A percentile compares a stretch with the other conserved stretches of the same genome.
Conservation (phyloP, 768 basidiomycete species). For the Trametes cinnabarina region DNA sequence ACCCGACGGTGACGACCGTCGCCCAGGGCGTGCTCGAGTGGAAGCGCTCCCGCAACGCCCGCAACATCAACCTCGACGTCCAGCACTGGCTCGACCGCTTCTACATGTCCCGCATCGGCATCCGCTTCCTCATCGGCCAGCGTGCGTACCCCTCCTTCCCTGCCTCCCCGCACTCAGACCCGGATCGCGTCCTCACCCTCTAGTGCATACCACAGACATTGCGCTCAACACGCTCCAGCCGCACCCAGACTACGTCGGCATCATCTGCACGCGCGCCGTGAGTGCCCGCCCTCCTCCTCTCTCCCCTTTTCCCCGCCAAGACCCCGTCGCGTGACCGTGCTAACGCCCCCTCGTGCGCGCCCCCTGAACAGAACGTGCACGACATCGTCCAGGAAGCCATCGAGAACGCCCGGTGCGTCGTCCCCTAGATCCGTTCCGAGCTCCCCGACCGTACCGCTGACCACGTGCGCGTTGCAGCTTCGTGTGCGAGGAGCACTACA, state of each 20-base stretch:
- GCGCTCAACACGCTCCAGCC: conserved; percentile 90
- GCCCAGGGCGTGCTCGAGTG: conserved; percentile 96
- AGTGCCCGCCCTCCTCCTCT: conserved; percentile 30
- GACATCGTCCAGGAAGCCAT: conserved; percentile 99
- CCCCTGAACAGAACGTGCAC: conserved; percentile 73
- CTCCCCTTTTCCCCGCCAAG: not conserved
- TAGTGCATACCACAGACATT: conserved; percentile 58
- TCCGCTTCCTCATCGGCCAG: conserved; percentile 95
- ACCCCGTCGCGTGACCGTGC: not conserved
- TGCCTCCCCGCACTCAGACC: not conserved
- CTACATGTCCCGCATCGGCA: conserved; percentile 93
- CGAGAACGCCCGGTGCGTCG: conserved; percentile 72
- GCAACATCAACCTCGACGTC: conserved; percentile 78
- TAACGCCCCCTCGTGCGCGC: not conserved
- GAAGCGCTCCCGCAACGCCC: conserved; percentile 73
- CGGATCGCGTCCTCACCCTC: not conserved
- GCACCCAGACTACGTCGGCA: conserved; percentile 91
- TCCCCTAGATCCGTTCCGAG: not conserved
- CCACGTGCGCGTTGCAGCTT: conserved; percentile 38
- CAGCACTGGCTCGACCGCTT: conserved; percentile 97
- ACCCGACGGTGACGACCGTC: conserved; percentile 96
- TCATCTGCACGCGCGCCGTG: conserved; percentile 91
- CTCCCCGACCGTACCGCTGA: not conserved
- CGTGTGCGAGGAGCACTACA: conserved; percentile 92
- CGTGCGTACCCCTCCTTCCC: conserved; percentile 44